Conservation (phyloP, 768 basidiomycete species). For the Agrocybe pediades region DNA sequence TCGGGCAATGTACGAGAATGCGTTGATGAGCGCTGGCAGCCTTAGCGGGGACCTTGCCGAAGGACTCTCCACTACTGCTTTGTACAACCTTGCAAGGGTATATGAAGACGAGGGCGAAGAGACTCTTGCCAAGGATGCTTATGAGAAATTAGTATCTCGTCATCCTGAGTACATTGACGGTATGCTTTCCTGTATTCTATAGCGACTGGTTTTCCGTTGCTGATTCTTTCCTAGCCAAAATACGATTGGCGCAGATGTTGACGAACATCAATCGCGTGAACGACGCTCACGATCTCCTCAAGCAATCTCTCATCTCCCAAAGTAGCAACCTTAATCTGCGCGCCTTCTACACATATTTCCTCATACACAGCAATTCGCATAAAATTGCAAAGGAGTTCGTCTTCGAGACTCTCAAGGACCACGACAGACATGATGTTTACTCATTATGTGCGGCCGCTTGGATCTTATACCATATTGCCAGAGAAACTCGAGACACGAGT, state of each 20-base stretch:
- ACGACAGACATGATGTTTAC: conserved; percentile 87
- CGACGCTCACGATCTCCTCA: conserved; percentile 86
- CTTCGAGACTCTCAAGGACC: conserved; percentile 82
- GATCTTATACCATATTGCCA: conserved; percentile 82
- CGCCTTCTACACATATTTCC: conserved; percentile 92
- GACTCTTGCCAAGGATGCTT: conserved; percentile 78
- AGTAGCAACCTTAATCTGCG: conserved; percentile 83
- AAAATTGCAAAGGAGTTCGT: conserved; percentile 88
- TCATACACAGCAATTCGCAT: conserved; percentile 71
- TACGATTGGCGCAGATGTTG: conserved; percentile 85
- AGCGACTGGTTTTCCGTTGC: not conserved
- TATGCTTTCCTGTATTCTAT: conserved; percentile 41
- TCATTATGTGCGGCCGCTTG: conserved; percentile 88
- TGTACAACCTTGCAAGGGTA: conserved; percentile 91
- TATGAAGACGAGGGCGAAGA: conserved; percentile 86
- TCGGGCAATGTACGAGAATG: conserved; percentile 67
- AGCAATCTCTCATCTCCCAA: conserved; percentile 84
- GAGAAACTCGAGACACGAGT: conserved; percentile 76
- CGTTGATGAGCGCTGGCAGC: conserved; percentile 58
- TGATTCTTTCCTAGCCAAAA: conserved; percentile 67
- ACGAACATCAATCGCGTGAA: conserved; percentile 68
- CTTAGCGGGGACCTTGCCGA: conserved; percentile 55
- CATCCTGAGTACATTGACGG: conserved; percentile 98
- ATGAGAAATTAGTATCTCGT: conserved; percentile 80
- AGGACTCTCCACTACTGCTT: conserved; percentile 75